Conservation (phyloP, 495 filamentous ascomycete genomes). For the Copromyces sp. region DNA sequence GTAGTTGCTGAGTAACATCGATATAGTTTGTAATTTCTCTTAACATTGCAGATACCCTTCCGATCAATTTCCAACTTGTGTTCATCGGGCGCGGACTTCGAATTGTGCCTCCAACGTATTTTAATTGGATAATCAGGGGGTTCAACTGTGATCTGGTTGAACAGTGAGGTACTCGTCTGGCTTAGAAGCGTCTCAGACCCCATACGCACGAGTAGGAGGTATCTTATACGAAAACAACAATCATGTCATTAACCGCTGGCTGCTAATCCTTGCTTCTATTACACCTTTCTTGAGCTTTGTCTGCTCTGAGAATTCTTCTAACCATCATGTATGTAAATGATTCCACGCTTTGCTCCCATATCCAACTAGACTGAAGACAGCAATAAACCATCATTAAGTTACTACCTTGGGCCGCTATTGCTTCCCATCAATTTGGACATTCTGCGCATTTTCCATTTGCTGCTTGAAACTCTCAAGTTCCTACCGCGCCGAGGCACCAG, state of each 20-base stretch:
- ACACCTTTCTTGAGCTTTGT: not conserved
- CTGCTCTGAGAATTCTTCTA: not conserved
- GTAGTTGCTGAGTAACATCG: not conserved
- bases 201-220: too few species aligned
- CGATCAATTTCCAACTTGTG: not conserved
- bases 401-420: not conserved
- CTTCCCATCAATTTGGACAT: not conserved
- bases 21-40: not conserved
- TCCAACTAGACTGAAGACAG: not conserved
- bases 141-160: too few species aligned
- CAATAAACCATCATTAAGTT: not conserved
- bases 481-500: not conserved
- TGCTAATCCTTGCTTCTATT: slow-evolving; percentile 5
- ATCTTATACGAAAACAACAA: not conserved
- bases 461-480: not conserved
- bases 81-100: not conserved
- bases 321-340: not conserved
- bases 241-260: not conserved
- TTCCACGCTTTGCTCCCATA: not conserved
- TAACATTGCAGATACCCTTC: not conserved
- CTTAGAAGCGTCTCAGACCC: too few species aligned
- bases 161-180: too few species aligned
- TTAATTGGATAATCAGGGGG: too few species aligned
- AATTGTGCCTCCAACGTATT: not conserved
- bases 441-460: not conserved